Percentiles rank a stretch among this genome's conserved stretches.
These are phyloP conservation scores for Ophiostoma pallidulum DNA, from an alignment of 2,329 filamentous ascomycete species.

Conservation along the genomic window DNA sequence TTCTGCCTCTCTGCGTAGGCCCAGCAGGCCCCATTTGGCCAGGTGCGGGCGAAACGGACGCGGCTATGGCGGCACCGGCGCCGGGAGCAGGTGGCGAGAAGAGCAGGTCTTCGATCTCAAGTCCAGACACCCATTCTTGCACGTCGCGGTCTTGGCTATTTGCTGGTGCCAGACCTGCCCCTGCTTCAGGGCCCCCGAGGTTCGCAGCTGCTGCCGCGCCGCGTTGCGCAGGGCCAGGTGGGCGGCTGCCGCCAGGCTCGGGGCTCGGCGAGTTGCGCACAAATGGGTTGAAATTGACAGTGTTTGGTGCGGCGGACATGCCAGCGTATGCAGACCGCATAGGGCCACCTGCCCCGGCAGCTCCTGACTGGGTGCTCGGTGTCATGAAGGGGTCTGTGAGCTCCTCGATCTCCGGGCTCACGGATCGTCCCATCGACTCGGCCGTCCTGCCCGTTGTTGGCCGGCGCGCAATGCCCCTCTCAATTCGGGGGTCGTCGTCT, in stretches of 20 bases:
- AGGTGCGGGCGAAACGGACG: slow-evolving; percentile 6
- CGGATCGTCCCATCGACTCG: slow-evolving; percentile 2
- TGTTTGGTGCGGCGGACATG: slow-evolving; percentile 6
- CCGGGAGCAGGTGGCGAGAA: slow-evolving; percentile 28
- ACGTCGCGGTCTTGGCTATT: slow-evolving; percentile 41
- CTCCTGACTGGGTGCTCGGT: slow-evolving; percentile 4
- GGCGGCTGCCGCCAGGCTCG: slow-evolving; percentile 23
- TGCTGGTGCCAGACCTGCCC: not conserved
- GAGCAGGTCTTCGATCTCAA: slow-evolving; percentile 45
- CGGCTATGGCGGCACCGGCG: slow-evolving; percentile 6
- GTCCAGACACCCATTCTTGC: slow-evolving; percentile 47
- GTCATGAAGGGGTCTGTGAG: slow-evolving; percentile 12
- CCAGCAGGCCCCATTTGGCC: not conserved
- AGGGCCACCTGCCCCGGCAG: slow-evolving; percentile 10
- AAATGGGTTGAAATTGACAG: slow-evolving; percentile 16
- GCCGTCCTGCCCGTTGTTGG: not conserved
- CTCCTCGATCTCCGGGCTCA: slow-evolving; percentile 20
- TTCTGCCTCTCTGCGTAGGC: slow-evolving; percentile 21
- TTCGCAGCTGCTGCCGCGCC: not conserved
- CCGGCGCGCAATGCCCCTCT: slow-evolving; percentile 13
- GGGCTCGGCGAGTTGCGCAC: slow-evolving; percentile 29
- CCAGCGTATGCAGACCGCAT: slow-evolving; percentile 6
- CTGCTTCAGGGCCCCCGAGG: not conserved
- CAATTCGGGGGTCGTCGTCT: slow-evolving; percentile 18
- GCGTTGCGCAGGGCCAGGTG: not conserved